A percentile compares a stretch with the other conserved stretches of the same genome.
Evolutionary conservation across 2,329 filamentous ascomycete species (phyloP).

Genomic region (Neofusicoccum cordaticola): DNA sequence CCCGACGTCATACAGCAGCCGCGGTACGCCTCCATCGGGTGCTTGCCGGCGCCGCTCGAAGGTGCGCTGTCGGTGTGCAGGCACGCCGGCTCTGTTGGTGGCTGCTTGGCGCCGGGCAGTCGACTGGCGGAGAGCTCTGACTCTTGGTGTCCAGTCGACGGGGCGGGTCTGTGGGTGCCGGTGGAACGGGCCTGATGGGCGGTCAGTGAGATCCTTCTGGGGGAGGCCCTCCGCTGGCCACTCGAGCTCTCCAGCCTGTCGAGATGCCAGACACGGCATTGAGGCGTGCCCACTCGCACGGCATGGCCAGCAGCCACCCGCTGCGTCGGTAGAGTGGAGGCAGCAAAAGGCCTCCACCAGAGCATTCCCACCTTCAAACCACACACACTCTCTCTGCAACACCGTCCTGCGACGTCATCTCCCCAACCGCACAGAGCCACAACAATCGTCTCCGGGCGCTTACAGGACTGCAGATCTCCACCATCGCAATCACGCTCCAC

Average conservation of each 20-base stretch:
- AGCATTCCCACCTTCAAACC: too few relatives aligned
- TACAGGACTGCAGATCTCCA: background rate
- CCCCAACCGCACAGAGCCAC: background rate
- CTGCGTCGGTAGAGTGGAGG: too few relatives aligned
- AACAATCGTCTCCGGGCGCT: background rate
- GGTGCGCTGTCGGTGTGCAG: background rate
- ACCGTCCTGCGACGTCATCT: background rate
- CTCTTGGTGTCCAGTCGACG: too few relatives aligned
- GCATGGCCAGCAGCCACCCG: too few relatives aligned
- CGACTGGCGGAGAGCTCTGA: background rate
- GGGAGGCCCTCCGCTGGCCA: background rate
- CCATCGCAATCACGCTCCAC: background rate
- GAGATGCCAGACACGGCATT: background rate
- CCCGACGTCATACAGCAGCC: conserved; percentile 1
- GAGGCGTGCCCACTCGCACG: too few relatives aligned
- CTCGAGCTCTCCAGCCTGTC: background rate
- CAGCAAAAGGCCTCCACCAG: too few relatives aligned
- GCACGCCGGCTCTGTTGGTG: background rate
- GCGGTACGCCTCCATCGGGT: background rate
- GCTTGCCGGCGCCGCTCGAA: background rate
- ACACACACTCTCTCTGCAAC: background rate
- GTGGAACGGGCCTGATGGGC: background rate
- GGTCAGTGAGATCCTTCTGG: too few relatives aligned
- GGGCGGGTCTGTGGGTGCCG: background rate
- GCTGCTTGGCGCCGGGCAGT: background rate